These are phyloP conservation scores for Trametes villosa DNA, from an alignment of 768 basidiomycete genomes.

Conservation along the genomic window DNA sequence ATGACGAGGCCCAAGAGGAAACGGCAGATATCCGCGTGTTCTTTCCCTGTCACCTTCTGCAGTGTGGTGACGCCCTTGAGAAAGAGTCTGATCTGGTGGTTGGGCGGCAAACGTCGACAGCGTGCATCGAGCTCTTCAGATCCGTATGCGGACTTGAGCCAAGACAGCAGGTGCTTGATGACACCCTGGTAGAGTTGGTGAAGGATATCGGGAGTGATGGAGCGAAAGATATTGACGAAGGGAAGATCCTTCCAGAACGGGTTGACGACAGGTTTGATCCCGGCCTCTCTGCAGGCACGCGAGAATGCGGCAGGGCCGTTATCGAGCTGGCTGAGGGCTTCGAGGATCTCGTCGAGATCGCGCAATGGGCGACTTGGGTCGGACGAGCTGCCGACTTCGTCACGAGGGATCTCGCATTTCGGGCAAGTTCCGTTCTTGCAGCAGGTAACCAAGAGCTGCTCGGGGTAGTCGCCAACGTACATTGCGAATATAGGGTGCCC, in stretches of 20 bases:
- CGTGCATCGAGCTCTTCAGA: slow-evolving; percentile 26
- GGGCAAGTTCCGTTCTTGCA: slow-evolving; percentile 20
- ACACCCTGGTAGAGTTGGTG: slow-evolving; percentile 38
- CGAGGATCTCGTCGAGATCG: background rate
- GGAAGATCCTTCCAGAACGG: slow-evolving; percentile 35
- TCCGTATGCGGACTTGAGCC: slow-evolving; percentile 24
- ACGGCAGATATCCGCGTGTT: slow-evolving; percentile 31
- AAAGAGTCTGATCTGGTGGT: slow-evolving; percentile 30
- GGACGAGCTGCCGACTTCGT: background rate
- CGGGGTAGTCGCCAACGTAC: slow-evolving; percentile 28
- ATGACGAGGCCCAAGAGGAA: slow-evolving; percentile 28
- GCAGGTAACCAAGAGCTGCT: slow-evolving; percentile 23
- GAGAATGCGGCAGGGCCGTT: background rate
- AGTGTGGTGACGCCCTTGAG: slow-evolving; percentile 27
- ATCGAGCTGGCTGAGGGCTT: background rate
- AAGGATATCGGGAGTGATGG: slow-evolving; percentile 35
- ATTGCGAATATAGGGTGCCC: slow-evolving; percentile 31
- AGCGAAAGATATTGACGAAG: slow-evolving; percentile 28
- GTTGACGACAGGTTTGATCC: slow-evolving; percentile 2
- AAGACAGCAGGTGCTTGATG: slow-evolving; percentile 33
- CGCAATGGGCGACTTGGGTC: background rate
- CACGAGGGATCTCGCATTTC: background rate
- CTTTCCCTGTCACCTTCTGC: slow-evolving; percentile 27
- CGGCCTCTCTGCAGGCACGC: background rate
- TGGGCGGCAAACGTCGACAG: slow-evolving; percentile 25